These are phyloP conservation scores for Paracoccidioides lutzii DNA, from an alignment of 2,329 filamentous ascomycete genomes.

Conservation along the genomic window DNA sequence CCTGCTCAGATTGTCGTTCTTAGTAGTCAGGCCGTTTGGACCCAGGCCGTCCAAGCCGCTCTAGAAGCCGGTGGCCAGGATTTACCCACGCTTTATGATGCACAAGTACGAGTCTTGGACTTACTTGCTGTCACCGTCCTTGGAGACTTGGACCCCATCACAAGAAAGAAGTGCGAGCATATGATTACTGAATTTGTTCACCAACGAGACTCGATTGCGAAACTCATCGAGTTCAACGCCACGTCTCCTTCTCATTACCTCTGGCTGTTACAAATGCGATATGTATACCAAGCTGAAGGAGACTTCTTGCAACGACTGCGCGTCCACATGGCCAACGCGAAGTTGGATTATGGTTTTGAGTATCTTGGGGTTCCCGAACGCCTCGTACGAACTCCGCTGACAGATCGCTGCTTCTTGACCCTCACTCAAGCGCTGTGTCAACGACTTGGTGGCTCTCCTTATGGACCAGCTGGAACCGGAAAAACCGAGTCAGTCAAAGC, in stretches of 20 bases:
- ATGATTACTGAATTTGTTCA: conserved; percentile 98
- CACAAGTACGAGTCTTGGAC: conserved; percentile 72
- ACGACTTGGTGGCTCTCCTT: conserved; percentile 87
- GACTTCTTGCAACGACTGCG: conserved; percentile 70
- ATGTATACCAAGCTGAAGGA: conserved; percentile 72
- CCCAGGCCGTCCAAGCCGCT: conserved; percentile 67
- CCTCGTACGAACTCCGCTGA: conserved; percentile 90
- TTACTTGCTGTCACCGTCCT: conserved; percentile 80
- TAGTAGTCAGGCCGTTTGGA: conserved; percentile 89
- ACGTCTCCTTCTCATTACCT: conserved; percentile 66
- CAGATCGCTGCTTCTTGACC: conserved; percentile 95
- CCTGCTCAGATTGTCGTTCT: conserved; percentile 93
- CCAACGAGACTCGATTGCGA: conserved; percentile 85
- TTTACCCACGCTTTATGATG: conserved; percentile 60
- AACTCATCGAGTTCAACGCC: conserved; percentile 64
- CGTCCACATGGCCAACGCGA: conserved; percentile 94
- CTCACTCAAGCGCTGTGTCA: conserved; percentile 93
- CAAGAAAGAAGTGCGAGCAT: conserved; percentile 94
- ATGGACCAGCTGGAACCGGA: conserved; percentile 92
- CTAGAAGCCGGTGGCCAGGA: conserved; percentile 58
- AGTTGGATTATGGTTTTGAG: conserved; percentile 91
- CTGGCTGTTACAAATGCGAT: conserved; percentile 96
- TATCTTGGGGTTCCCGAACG: conserved; percentile 94
- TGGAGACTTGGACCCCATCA: conserved; percentile 72
- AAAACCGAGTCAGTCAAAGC: conserved; percentile 99